A percentile compares a stretch with the other conserved stretches of the same genome.
These are phyloP conservation scores for Scheffersomyces spartinae DNA, from an alignment of 805 yeast species.

Conservation along the genomic window DNA sequence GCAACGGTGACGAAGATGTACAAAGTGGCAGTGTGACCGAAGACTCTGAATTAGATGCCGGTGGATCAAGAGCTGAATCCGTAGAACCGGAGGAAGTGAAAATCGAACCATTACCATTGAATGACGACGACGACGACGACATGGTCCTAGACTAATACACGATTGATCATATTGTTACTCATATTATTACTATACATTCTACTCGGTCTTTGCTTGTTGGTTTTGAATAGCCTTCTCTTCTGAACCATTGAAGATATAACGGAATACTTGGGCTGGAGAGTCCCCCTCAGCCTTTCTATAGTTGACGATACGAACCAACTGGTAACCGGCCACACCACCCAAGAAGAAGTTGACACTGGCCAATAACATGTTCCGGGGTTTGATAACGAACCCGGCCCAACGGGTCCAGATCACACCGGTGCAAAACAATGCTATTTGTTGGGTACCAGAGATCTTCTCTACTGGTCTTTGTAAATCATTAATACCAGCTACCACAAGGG, in stretches of 20 bases:
- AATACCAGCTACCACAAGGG: conserved; percentile 83
- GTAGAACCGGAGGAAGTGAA: too few species aligned
- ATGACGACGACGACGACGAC: too few species aligned
- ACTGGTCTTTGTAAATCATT: conserved; percentile 84
- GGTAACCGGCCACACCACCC: conserved; percentile 82
- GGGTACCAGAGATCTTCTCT: conserved; percentile 82
- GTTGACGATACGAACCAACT: conserved; percentile 56
- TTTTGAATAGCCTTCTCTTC: too few species aligned
- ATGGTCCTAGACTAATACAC: too few species aligned
- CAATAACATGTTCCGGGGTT: conserved; percentile 73
- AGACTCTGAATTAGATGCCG: too few species aligned
- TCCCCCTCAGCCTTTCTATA: conserved; percentile 63
- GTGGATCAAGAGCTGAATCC: too few species aligned
- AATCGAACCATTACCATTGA: too few species aligned
- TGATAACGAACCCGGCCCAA: conserved; percentile 86
- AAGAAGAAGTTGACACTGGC: conserved; percentile 93
- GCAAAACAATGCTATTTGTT: conserved; percentile 73
- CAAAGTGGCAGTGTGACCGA: too few species aligned
- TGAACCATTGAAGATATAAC: conserved; percentile 52
- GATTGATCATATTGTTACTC: too few species aligned
- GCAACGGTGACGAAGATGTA: too few species aligned
- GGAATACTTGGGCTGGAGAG: conserved; percentile 38
- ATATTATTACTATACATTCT: too few species aligned
- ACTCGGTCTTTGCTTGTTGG: too few species aligned
- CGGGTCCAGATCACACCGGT: conserved; percentile 97